Evolutionary conservation across 2,329 filamentous ascomycete species (phyloP).

Genomic region (Cladophialophora immunda): DNA sequence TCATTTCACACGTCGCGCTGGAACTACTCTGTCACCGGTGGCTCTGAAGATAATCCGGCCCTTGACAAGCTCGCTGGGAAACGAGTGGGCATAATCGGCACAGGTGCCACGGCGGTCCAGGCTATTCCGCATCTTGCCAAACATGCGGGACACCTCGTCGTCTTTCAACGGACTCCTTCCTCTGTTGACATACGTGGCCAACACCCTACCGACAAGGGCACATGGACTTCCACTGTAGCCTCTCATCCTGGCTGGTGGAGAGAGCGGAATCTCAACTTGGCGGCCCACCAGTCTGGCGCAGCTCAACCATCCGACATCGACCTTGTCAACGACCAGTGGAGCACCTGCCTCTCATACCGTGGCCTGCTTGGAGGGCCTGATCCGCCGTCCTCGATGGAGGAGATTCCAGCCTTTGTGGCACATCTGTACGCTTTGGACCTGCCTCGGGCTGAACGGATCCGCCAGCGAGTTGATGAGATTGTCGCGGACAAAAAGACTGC

Average conservation of each 20-base stretch:
- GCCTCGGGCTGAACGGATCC: constrained; percentile 54
- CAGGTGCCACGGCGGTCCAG: constrained; percentile 31
- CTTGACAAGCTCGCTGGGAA: constrained; percentile 45
- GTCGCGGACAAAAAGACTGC: constrained; percentile 63
- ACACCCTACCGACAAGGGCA: constrained; percentile 2
- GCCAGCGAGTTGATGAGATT: constrained; percentile 55
- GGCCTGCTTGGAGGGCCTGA: constrained; percentile 10
- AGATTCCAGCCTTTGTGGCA: constrained; percentile 27
- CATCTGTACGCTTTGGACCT: constrained; percentile 49
- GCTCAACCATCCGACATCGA: background rate
- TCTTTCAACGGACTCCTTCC: constrained; percentile 50
- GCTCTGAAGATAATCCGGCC: constrained; percentile 44
- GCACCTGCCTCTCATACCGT: background rate
- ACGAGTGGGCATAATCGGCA: constrained; percentile 32
- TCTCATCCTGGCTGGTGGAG: constrained; percentile 21
- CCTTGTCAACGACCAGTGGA: constrained; percentile 19
- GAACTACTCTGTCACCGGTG: constrained; percentile 29
- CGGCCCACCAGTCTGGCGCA: constrained; percentile 8
- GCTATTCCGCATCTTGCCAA: constrained; percentile 30
- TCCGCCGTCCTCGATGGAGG: constrained; percentile 2
- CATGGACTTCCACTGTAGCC: background rate
- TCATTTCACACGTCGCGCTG: constrained; percentile 44
- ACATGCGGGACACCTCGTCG: constrained; percentile 54
- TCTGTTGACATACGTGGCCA: constrained; percentile 33
- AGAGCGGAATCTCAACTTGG: constrained; percentile 19